Conservation (phyloP, 176 grass and related monocot species). For the Ananas comosus region DNA sequence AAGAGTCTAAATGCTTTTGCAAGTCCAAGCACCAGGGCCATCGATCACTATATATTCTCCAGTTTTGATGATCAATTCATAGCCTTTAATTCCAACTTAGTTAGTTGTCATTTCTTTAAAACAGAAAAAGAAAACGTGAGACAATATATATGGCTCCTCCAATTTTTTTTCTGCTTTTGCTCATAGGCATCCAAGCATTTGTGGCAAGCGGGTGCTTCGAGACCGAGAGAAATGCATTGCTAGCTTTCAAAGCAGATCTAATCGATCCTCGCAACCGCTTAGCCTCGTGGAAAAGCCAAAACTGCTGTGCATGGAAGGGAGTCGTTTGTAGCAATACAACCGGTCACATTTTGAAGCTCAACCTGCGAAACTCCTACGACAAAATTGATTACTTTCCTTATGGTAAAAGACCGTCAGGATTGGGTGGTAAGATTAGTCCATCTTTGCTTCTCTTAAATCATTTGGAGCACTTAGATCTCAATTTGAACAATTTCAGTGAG, state of each 20-base stretch:
- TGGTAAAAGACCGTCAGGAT: not conserved
- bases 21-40: too few relatives aligned
- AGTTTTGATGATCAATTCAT: too few relatives aligned
- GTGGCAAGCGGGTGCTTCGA: not conserved
- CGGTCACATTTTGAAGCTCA: slow-evolving; percentile 9
- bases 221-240: slow-evolving; percentile 3
- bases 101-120: too few relatives aligned
- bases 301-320: slow-evolving; percentile 24
- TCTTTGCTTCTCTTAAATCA: slow-evolving; percentile 16
- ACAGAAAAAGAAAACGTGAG: too few relatives aligned
- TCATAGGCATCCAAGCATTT: not conserved
- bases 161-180: slow-evolving; percentile 8
- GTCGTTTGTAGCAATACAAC: slow-evolving; percentile 21
- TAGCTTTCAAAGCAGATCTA: slow-evolving; percentile 10
- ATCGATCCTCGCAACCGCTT: not conserved
- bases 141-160: not conserved
- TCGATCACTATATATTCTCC: too few relatives aligned
- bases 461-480: slow-evolving; percentile 25
- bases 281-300: slow-evolving; percentile 15
- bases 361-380: not conserved
- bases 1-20: too few relatives aligned
- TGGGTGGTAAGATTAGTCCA: slow-evolving; percentile 20
- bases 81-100: too few relatives aligned
- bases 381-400: too few relatives aligned
- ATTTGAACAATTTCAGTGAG: slow-evolving; percentile 17